These are phyloP conservation scores for Acacia acuminata DNA, from an alignment of 306 rosid genomes.

Conservation along the genomic window DNA sequence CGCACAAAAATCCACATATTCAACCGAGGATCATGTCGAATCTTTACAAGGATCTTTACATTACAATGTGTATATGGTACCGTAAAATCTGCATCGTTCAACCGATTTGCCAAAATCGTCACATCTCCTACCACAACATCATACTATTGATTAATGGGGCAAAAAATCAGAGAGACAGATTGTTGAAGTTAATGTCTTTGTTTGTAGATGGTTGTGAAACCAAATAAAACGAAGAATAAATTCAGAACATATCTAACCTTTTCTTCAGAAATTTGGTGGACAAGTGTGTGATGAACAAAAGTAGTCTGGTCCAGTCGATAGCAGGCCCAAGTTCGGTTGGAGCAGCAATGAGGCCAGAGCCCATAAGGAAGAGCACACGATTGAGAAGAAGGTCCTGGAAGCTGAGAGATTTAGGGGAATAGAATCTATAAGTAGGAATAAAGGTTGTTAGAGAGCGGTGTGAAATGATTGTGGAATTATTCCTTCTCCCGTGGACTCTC, in stretches of 20 bases:
- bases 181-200: background rate
- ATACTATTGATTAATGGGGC: background rate
- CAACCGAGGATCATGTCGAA: background rate
- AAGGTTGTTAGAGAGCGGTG: too few relatives aligned
- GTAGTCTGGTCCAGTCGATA: too few relatives aligned
- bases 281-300: too few relatives aligned
- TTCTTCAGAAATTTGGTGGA: background rate
- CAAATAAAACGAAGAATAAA: background rate
- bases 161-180: background rate
- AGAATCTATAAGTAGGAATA: too few relatives aligned
- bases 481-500: too few relatives aligned
- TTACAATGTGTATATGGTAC: background rate
- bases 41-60: background rate
- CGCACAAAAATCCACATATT: background rate
- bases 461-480: too few relatives aligned
- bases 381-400: too few relatives aligned
- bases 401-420: too few relatives aligned
- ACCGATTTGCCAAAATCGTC: background rate
- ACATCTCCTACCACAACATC: conserved; percentile 6
- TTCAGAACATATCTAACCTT: background rate
- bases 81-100: background rate
- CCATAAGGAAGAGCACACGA: too few relatives aligned
- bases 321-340: too few relatives aligned
- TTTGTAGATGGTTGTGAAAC: background rate
- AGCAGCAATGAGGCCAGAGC: too few relatives aligned